These are phyloP conservation scores for Eucalyptus paniculata DNA, from an alignment of 345 rosid species.

Conservation along the genomic window DNA sequence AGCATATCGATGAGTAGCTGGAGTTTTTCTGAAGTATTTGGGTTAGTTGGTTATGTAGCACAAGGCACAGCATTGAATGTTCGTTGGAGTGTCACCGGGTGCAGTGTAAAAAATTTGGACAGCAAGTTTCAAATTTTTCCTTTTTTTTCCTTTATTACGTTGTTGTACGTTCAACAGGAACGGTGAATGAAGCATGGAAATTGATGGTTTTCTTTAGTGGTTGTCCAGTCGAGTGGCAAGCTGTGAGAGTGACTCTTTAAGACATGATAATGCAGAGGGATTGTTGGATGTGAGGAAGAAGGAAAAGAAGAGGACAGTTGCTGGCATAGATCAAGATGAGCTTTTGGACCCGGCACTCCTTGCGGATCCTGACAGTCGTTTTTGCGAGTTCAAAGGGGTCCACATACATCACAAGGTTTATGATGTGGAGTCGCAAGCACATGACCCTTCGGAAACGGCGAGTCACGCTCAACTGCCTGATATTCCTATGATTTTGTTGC, in stretches of 20 bases:
- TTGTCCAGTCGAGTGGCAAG: background rate
- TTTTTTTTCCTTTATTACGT: background rate
- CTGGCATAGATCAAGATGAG: conserved; percentile 71
- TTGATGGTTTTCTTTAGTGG: background rate
- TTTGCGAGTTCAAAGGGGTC: conserved; percentile 82
- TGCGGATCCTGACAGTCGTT: conserved; percentile 83
- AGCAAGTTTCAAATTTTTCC: background rate
- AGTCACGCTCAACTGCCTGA: background rate
- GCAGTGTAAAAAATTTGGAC: background rate
- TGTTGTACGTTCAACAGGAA: background rate
- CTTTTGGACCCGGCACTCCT: conserved; percentile 43
- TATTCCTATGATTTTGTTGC: conserved; percentile 65
- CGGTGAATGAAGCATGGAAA: background rate
- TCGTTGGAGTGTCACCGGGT: background rate
- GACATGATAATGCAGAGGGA: conserved; percentile 18
- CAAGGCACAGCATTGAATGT: background rate
- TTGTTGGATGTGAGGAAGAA: conserved; percentile 15
- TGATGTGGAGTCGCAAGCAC: conserved; percentile 15
- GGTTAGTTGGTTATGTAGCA: background rate
- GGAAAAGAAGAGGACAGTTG: conserved; percentile 18
- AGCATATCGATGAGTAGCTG: background rate
- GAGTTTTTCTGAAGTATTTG: background rate
- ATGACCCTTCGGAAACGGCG: background rate
- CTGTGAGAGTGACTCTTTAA: background rate
- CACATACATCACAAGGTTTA: conserved; percentile 63